These are phyloP conservation scores for Diaporthe sp. DNA, from an alignment of 2,329 filamentous ascomycete species.

Conservation along the genomic window DNA sequence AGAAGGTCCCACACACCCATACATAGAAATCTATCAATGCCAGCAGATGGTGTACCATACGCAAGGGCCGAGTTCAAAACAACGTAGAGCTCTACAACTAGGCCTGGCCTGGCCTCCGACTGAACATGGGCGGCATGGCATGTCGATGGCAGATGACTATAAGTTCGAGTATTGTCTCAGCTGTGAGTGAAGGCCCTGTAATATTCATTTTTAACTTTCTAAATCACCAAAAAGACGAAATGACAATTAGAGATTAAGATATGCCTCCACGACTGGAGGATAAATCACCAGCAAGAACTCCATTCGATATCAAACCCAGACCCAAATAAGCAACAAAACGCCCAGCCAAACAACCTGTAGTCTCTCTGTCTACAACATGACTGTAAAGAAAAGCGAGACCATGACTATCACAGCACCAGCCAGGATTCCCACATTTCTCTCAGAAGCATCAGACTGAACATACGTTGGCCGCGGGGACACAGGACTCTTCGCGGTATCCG, in stretches of 20 bases:
- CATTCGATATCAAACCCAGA: background rate
- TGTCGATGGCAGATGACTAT: no score
- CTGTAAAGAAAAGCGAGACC: conserved; percentile 12
- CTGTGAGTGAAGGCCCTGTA: background rate
- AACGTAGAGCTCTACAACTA: no score
- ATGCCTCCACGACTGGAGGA: background rate
- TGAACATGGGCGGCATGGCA: no score
- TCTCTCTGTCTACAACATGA: background rate
- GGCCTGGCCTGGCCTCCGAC: no score
- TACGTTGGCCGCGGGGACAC: background rate
- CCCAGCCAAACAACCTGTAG: no score
- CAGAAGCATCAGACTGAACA: conserved; percentile 12
- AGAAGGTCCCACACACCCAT: background rate
- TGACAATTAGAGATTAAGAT: background rate
- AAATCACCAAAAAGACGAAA: background rate
- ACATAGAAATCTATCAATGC: background rate
- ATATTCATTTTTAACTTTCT: no score
- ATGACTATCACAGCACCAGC: conserved; percentile 7
- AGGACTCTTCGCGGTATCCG: background rate
- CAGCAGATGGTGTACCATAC: no score
- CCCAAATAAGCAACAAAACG: background rate
- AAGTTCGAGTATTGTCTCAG: no score
- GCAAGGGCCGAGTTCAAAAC: no score
- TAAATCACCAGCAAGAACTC: background rate
- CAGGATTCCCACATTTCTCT: background rate